Percentiles rank a stretch among this genome's conserved stretches.
phyloP scores from a whole-genome alignment of 345 rosid species.

The Brassica nigra region DNA sequence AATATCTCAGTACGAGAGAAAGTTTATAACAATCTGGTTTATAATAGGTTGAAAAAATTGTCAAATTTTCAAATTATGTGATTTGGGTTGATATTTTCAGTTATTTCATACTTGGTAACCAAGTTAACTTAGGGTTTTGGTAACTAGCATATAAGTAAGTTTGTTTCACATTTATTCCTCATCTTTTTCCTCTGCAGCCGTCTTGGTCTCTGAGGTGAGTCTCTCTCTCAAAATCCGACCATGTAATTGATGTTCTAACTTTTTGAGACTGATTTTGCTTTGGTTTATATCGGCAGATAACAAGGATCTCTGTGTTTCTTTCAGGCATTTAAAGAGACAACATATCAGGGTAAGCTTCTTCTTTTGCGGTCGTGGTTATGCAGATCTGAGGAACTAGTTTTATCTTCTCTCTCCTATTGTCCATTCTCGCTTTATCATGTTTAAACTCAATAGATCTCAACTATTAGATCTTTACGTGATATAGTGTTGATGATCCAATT shows the following conservation, averaged over 20 bases:
- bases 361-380: background rate
- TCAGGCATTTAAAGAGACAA: slow-evolving; percentile 17
- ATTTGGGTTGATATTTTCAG: background rate
- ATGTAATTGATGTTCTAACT: background rate
- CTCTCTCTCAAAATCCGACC: background rate
- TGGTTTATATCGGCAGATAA: slow-evolving; percentile 22
- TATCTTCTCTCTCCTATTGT: no score
- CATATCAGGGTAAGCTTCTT: slow-evolving; percentile 3
- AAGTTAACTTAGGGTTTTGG: slow-evolving; percentile 33
- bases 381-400: background rate
- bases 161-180: slow-evolving; percentile 1
- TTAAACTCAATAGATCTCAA: no score
- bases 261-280: background rate
- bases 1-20: no score
- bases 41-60: background rate
- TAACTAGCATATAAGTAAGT: slow-evolving; percentile 11
- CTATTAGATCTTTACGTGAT: no score
- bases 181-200: slow-evolving; percentile 29
- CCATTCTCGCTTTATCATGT: no score
- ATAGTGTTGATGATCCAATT: no score
- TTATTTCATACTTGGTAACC: background rate
- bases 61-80: background rate
- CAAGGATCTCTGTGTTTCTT: background rate
- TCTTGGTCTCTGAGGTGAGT: slow-evolving; percentile 38
- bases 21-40: no score